These are phyloP conservation scores for Penicillium oxalicum DNA, from an alignment of 2,329 filamentous ascomycete species.

Conservation along the genomic window DNA sequence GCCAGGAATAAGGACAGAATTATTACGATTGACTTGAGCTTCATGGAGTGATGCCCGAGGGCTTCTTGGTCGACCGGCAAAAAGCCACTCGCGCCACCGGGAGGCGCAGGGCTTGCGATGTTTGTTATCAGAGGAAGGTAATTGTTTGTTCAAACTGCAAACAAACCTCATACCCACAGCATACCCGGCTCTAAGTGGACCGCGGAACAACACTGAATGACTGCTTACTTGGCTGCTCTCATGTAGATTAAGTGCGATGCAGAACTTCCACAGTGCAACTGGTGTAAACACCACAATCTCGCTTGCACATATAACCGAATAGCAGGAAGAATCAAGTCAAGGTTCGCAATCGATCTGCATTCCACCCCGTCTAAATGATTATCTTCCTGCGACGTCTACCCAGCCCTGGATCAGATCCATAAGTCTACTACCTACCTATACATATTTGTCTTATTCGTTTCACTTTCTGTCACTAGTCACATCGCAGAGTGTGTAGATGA, in stretches of 20 bases:
- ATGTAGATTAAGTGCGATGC: constrained; percentile 13
- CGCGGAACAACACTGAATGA: no score
- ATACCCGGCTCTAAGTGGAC: no score
- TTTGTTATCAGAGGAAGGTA: constrained; percentile 5
- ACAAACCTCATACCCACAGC: neutral
- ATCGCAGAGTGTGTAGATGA: no score
- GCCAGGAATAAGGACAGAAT: no score
- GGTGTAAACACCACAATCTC: constrained; percentile 15
- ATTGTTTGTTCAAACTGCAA: neutral
- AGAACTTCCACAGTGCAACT: constrained; percentile 12
- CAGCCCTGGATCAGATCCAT: neutral
- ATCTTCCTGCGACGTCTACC: no score
- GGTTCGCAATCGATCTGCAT: neutral
- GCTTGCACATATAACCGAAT: constrained; percentile 14
- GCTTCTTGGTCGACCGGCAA: no score
- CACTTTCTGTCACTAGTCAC: no score
- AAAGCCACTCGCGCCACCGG: no score
- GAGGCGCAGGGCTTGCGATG: constrained; percentile 4
- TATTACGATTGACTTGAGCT: no score
- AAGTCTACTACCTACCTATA: no score
- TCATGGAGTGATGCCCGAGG: no score
- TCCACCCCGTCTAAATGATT: neutral
- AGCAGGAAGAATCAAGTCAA: neutral
- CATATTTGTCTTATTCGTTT: no score
- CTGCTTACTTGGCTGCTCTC: neutral